phyloP scores from a whole-genome alignment of 805 yeast species.

The Yamadazyma insecticola region DNA sequence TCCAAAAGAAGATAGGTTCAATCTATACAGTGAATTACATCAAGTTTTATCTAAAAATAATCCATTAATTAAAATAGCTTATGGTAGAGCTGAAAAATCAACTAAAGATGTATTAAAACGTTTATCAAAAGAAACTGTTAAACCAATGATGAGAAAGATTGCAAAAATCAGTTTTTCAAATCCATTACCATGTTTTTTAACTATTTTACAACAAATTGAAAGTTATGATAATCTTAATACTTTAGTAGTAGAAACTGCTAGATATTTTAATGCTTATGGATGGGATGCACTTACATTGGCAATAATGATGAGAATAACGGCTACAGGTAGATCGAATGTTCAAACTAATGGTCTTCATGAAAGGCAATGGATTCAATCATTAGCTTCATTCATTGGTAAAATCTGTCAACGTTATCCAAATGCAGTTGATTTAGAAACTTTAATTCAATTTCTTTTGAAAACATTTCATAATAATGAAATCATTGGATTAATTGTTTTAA shows the following conservation, averaged over 20 bases:
- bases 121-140: constrained; percentile 73
- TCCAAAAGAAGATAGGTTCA: constrained; percentile 61
- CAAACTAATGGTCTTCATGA: constrained; percentile 80
- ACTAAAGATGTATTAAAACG: constrained; percentile 77
- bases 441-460: constrained; percentile 56
- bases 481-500: constrained; percentile 58
- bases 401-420: constrained; percentile 51
- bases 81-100: constrained; percentile 66
- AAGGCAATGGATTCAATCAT: constrained; percentile 79
- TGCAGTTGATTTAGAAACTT: constrained; percentile 56
- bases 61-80: constrained; percentile 52
- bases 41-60: constrained; percentile 53
- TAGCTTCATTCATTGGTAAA: constrained; percentile 74
- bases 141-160: constrained; percentile 65
- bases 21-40: constrained; percentile 75
- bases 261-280: constrained; percentile 67
- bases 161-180: constrained; percentile 70
- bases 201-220: constrained; percentile 77
- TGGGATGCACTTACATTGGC: constrained; percentile 84
- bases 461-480: constrained; percentile 58
- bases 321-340: constrained; percentile 56
- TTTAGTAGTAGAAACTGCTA: constrained; percentile 73
- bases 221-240: constrained; percentile 84
- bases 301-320: constrained; percentile 62
- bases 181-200: constrained; percentile 72